phyloP scores from a whole-genome alignment of 23 red algal species.

The Agarophyton chilense region DNA sequence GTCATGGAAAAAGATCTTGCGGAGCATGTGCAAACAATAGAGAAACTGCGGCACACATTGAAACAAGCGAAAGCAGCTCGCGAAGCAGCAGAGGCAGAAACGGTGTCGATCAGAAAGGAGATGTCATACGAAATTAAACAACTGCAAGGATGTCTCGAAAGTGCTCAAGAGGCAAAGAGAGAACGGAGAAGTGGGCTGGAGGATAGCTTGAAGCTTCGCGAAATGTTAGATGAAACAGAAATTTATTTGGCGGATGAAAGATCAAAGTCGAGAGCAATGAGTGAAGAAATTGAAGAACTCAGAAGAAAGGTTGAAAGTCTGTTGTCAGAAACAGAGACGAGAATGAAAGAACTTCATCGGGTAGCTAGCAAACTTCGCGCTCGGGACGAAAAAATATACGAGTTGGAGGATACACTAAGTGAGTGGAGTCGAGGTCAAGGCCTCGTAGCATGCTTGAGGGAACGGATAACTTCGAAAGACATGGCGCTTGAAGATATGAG shows the following conservation, averaged over 20 bases:
- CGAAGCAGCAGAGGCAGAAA: not conserved
- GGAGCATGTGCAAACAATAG: not conserved
- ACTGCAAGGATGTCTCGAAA: not conserved
- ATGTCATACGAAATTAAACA: not conserved
- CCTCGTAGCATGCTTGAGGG: not conserved
- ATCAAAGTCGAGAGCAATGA: not conserved
- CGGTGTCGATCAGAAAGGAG: not conserved
- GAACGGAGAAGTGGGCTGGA: not conserved
- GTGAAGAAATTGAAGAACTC: constrained; percentile 21
- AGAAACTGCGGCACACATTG: not conserved
- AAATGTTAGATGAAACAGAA: not conserved
- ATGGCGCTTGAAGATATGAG: not conserved
- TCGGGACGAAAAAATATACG: constrained; percentile 26
- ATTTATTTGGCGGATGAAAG: not conserved
- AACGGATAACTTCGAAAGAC: not conserved
- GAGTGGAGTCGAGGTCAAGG: not conserved
- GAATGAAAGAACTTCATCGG: constrained; percentile 6
- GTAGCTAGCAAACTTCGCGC: not conserved
- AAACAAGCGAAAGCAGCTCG: not conserved
- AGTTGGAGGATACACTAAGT: not conserved
- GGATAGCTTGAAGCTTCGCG: not conserved
- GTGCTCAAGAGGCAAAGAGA: not conserved
- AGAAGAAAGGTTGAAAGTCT: not conserved
- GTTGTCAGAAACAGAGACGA: not conserved
- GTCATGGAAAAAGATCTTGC: not conserved